Base-by-base conservation (phyloP, 768 basidiomycete species). In the Auriscalpium microsporum region DNA sequence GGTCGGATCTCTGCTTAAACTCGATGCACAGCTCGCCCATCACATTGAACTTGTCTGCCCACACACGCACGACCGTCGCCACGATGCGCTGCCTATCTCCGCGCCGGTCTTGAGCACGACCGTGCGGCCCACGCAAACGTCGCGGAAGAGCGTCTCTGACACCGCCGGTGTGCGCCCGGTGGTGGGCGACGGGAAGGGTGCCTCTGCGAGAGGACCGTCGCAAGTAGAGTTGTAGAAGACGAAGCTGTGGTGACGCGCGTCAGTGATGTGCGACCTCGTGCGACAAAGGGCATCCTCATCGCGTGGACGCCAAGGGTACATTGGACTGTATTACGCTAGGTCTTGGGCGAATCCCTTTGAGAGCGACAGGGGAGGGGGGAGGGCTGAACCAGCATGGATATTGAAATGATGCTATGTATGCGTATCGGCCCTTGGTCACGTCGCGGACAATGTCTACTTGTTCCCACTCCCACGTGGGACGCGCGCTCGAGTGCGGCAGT, bases 211-310 rank as follows among this genome's bases (percentile, higher is more conserved):
- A 0, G 75, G 70, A 7, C 77, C 78, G n/a, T n/a, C n/a, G n/a
- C 81, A 83, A 0, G 78, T 78, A 56, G 77, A 82, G 48, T 83
- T 78, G 57, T 80, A 72, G 61, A 80, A 81, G 2, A 82, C 81
- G 36, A 66, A 72, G 10, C 74, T 75, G 4, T 28, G 28, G 28
- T 2, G 28, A 4, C 28, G 28, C 5, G 28, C 28, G 28, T 28
- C 28, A 28, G 14, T 17, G 13, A 38, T 4, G 6, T 4, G 42
- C 14, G 33, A 38, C 16, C 21, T 21, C 21, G 21, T 21, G 21
- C 3, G 21, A 21, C 21, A 21, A 21, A 21, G 21, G 21, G 21
- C 21, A 21, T 21, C 21, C 21, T 21, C 21, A 10, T 21, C 13
- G 33, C 33, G 21, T 9, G 19, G 35, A n/a, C 16, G 50, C 16